Conservation (phyloP, 371 early-diverging fungal genomes). For the Lichtheimia ornata region DNA sequence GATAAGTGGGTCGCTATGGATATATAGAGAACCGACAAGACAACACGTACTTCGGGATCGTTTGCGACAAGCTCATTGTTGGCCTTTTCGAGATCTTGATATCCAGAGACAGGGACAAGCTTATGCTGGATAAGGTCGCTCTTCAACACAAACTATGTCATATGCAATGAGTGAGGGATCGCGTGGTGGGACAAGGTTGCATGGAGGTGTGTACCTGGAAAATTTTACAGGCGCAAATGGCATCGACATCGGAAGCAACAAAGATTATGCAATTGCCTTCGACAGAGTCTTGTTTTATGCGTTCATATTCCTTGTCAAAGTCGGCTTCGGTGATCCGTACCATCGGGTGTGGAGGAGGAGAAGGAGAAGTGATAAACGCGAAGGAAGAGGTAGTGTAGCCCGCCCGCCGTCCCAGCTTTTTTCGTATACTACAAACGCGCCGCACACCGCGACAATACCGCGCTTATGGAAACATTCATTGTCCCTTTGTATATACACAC, state of each 20-base stretch:
- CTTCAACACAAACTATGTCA: conserved; percentile 64
- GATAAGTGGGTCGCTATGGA: neutral
- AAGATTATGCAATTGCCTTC: conserved; percentile 66
- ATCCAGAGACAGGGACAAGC: conserved; percentile 75
- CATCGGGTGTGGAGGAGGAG: conserved; percentile 21
- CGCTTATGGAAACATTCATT: too few relatives aligned
- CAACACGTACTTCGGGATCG: conserved; percentile 29
- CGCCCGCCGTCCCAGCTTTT: too few relatives aligned
- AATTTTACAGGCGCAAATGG: conserved; percentile 84
- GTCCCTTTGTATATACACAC: too few relatives aligned
- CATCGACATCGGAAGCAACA: conserved; percentile 83
- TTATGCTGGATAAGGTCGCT: conserved; percentile 77
- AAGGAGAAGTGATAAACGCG: neutral
- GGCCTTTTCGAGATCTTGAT: conserved; percentile 63
- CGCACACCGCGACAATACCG: too few relatives aligned
- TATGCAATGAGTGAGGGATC: conserved; percentile 3
- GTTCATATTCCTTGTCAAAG: conserved; percentile 48
- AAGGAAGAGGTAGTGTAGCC: too few relatives aligned
- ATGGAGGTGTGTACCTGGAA: conserved; percentile 58
- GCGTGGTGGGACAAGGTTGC: neutral
- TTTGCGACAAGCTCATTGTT: conserved; percentile 50
- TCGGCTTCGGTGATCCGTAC: conserved; percentile 39
- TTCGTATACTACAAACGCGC: too few relatives aligned
- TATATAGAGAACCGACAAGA: neutral
- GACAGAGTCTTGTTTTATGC: conserved; percentile 44